Evolutionary conservation across 768 basidiomycete species (phyloP), one percentile per base, ranked within the genome.

Genomic region (Suillus discolor): DNA sequence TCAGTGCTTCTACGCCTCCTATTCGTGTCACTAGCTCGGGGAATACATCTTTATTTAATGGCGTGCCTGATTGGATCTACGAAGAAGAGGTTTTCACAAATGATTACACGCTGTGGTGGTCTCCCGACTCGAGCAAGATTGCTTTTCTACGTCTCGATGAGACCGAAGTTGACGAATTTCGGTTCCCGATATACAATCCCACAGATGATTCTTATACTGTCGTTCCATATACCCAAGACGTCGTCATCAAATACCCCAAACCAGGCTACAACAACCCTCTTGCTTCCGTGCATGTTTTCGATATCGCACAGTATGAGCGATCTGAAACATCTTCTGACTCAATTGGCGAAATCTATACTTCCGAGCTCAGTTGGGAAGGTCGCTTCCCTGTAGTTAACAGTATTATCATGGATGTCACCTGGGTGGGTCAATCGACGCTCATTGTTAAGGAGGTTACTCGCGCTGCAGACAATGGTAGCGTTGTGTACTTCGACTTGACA

Each of bases 31-130:
- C 97, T 2, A 79, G 82, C 1, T 86, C 89, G 16, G 97, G 97
- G 0, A 92, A 90, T 61, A 83, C 87, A 0, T 90, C 91, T 0
- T 82, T 96, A 18, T 97, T 99, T 82, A 89, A 98, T 71, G 97
- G 97, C 8, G 92, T 97, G 2, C 93, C 95, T 0, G 95, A 97
- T 74, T 99, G 97, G 97, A 97, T 98, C 6, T 96, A 96, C 76
- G 95, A 97, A 75, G 94, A 97, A 73, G 95, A 97, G 74, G 87
- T 98, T 28, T 91, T 95, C 70, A 79, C 83, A 4, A 73, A 79
- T 45, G 87, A 95, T 72, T 87, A 76, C 57, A 89, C 96, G 0
- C 80, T 97, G 6, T 99, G 95, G 95, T 99, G 93, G 91, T 91
- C 92, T 12, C 97, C 96, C 4, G 71, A 79, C 61, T 77, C 79